phyloP scores from a whole-genome alignment of 768 basidiomycete species.

The Inosperma sp. region DNA sequence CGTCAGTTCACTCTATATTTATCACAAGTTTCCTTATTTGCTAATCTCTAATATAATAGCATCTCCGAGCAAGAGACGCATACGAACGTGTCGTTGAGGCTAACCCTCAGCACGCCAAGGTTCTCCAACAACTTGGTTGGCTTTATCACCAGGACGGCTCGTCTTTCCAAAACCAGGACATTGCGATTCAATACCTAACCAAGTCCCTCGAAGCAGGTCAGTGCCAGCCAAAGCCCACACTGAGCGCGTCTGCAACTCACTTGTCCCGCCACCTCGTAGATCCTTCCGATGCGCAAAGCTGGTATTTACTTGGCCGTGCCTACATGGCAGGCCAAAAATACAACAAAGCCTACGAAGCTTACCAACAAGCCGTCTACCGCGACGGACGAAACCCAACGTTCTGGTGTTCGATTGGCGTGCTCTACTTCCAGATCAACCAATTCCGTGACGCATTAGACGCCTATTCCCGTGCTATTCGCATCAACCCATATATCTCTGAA shows the following conservation, averaged over 20 bases:
- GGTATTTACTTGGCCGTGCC: slow-evolving; percentile 97
- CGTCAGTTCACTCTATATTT: slow-evolving; percentile 42
- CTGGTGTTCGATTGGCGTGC: slow-evolving; percentile 98
- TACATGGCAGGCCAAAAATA: slow-evolving; percentile 99
- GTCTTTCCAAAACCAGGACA: slow-evolving; percentile 92
- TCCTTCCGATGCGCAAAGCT: slow-evolving; percentile 92
- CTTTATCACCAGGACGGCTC: slow-evolving; percentile 95
- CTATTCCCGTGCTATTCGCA: slow-evolving; percentile 96
- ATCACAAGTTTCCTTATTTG: slow-evolving; percentile 8
- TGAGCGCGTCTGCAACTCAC: no score
- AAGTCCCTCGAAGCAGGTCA: slow-evolving; percentile 92
- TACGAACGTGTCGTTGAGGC: slow-evolving; percentile 94
- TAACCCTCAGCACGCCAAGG: slow-evolving; percentile 93
- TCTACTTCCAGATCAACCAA: slow-evolving; percentile 99
- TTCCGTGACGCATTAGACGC: slow-evolving; percentile 98
- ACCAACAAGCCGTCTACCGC: slow-evolving; percentile 98
- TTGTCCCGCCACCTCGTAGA: no score
- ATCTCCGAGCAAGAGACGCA: slow-evolving; percentile 85
- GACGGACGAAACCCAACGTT: slow-evolving; percentile 99
- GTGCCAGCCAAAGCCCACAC: no score
- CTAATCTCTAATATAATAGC: slow-evolving; percentile 43
- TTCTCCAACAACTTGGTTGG: slow-evolving; percentile 97
- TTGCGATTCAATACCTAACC: slow-evolving; percentile 89
- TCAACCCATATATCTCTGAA: slow-evolving; percentile 95
- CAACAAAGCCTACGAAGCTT: slow-evolving; percentile 99